Evolutionary conservation across 2,329 filamentous ascomycete species (phyloP).

Genomic region (Epichloe festucae): DNA sequence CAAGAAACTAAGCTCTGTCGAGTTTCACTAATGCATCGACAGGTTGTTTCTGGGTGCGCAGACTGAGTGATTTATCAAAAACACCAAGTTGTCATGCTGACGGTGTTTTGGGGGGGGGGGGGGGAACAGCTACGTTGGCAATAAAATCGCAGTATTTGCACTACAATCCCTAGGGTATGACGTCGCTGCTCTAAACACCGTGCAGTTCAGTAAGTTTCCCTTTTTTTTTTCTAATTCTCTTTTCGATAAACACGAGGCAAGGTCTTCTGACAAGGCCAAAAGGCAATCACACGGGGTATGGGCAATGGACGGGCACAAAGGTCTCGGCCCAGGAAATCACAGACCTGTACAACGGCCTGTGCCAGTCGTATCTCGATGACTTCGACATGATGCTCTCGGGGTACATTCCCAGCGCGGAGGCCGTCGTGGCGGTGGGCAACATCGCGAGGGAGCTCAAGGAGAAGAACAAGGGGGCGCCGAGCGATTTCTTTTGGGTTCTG

Average conservation of each 20-base stretch:
- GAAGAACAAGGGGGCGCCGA: conserved; percentile 47
- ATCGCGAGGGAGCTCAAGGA: conserved; percentile 72
- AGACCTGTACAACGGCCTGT: conserved; percentile 73
- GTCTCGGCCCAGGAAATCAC: conserved; percentile 71
- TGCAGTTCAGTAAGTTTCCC: conserved; percentile 73
- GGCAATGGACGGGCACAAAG: conserved; percentile 73
- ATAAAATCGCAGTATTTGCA: conserved; percentile 91
- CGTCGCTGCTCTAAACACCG: conserved; percentile 86
- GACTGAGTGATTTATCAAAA: background rate
- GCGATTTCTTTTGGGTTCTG: conserved; percentile 90
- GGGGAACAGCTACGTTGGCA: conserved; percentile 72
- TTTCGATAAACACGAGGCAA: background rate
- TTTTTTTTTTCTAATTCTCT: conserved; percentile 4
- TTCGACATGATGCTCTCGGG: conserved; percentile 94
- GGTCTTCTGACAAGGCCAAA: conserved; percentile 2
- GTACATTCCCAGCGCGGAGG: conserved; percentile 79
- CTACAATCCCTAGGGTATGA: conserved; percentile 91
- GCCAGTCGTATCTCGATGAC: conserved; percentile 69
- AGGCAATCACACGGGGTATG: conserved; percentile 95
- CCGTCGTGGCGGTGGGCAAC: conserved; percentile 68
- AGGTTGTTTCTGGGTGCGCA: conserved; percentile 33
- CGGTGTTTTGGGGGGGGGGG: background rate
- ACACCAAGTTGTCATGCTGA: background rate
- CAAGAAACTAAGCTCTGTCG: no score
- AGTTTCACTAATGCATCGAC: background rate